Evolutionary conservation across 768 basidiomycete genomes (phyloP).

Genomic region (Pluteus cervinus): DNA sequence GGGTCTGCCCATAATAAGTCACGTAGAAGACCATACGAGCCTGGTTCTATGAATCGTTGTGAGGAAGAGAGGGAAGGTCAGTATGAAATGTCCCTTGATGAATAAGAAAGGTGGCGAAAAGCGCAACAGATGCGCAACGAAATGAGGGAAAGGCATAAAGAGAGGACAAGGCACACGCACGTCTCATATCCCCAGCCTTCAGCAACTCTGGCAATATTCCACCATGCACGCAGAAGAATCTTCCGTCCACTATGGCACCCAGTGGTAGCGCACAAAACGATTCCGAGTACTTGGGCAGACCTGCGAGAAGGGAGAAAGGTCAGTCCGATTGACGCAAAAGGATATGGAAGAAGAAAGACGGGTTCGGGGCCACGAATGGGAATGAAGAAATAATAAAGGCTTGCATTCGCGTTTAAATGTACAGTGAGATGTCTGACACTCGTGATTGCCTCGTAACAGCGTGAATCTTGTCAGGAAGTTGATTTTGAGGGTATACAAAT

Average conservation of each 20-base stretch:
- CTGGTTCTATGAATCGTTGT: slow-evolving; percentile 80
- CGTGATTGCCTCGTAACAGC: slow-evolving; percentile 91
- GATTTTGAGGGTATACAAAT: slow-evolving; percentile 90
- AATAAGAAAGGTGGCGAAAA: background rate
- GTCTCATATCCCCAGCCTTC: slow-evolving; percentile 66
- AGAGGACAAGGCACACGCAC: slow-evolving; percentile 34
- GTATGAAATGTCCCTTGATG: background rate
- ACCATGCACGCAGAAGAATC: slow-evolving; percentile 97
- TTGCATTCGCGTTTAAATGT: slow-evolving; percentile 96
- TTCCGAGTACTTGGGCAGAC: slow-evolving; percentile 86
- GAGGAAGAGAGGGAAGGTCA: slow-evolving; percentile 1
- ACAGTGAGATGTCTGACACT: slow-evolving; percentile 90
- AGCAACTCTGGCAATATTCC: slow-evolving; percentile 86
- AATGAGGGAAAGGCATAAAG: slow-evolving; percentile 6
- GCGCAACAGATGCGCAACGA: background rate
- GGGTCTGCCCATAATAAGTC: slow-evolving; percentile 98
- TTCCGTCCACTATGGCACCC: slow-evolving; percentile 85
- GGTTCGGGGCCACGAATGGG: slow-evolving; percentile 4
- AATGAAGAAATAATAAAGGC: slow-evolving; percentile 16
- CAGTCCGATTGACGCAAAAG: background rate
- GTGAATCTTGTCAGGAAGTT: slow-evolving; percentile 78
- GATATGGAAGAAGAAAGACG: background rate
- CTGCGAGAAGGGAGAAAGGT: slow-evolving; percentile 29
- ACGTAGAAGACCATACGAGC: slow-evolving; percentile 84
- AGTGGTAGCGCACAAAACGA: slow-evolving; percentile 90